A percentile compares a stretch with the other conserved stretches of the same genome.
Evolutionary conservation across 805 yeast genomes (phyloP).

Genomic region (Torulaspora gathmanii): DNA sequence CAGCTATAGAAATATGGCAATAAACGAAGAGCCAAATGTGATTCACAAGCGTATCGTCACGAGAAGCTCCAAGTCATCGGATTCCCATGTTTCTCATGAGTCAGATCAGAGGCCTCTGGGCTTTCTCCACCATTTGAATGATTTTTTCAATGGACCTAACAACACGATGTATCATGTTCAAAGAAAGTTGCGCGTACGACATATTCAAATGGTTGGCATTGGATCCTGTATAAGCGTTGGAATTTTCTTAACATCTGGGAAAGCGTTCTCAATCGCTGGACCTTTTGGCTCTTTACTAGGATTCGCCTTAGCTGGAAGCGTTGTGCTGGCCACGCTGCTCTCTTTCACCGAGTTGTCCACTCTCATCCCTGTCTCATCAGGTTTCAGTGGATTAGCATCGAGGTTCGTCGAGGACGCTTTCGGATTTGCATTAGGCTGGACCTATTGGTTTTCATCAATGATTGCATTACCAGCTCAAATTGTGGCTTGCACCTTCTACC

Average conservation of each 20-base stretch:
- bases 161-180: slow-evolving; percentile 40
- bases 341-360: slow-evolving; percentile 64
- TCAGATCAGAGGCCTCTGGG: background rate
- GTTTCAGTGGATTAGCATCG: slow-evolving; percentile 58
- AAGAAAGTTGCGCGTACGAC: slow-evolving; percentile 45
- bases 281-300: slow-evolving; percentile 51
- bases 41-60: slow-evolving; percentile 3
- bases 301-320: slow-evolving; percentile 58
- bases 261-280: slow-evolving; percentile 52
- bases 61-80: background rate
- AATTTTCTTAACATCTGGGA: slow-evolving; percentile 56
- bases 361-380: slow-evolving; percentile 56
- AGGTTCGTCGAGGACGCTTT: slow-evolving; percentile 61
- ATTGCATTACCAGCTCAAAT: slow-evolving; percentile 60
- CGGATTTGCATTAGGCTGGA: slow-evolving; percentile 67
- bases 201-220: slow-evolving; percentile 60
- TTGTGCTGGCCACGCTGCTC: slow-evolving; percentile 58
- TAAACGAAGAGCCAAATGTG: slow-evolving; percentile 14
- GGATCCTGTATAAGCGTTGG: slow-evolving; percentile 69
- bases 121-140: background rate
- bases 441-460: slow-evolving; percentile 52
- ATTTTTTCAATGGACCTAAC: slow-evolving; percentile 2
- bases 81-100: background rate
- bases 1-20: slow-evolving; percentile 22
- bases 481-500: slow-evolving; percentile 56